Conservation (phyloP, 768 basidiomycete genomes). For the Phaeotremella skinneri region DNA sequence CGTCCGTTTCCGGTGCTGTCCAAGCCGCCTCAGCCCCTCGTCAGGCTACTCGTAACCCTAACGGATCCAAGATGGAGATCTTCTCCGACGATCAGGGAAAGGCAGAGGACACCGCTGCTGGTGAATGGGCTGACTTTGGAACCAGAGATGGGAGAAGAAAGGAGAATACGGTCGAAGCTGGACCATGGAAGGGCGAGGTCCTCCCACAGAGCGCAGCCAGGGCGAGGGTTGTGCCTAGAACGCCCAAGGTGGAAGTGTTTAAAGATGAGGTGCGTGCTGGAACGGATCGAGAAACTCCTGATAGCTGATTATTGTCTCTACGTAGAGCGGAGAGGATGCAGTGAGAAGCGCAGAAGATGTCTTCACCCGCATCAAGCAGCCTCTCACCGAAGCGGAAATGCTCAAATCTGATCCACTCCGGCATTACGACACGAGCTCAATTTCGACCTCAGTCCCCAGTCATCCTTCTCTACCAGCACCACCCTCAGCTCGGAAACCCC, state of each 20-base stretch:
- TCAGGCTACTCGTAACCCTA: slow-evolving; percentile 24
- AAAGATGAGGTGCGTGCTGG: slow-evolving; percentile 52
- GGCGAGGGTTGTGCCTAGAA: slow-evolving; percentile 42
- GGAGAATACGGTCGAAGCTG: slow-evolving; percentile 54
- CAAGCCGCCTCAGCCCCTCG: slow-evolving; percentile 33
- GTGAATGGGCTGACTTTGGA: slow-evolving; percentile 55
- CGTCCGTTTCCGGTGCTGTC: slow-evolving; percentile 47
- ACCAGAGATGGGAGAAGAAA: slow-evolving; percentile 53
- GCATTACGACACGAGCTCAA: slow-evolving; percentile 43
- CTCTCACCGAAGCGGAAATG: slow-evolving; percentile 52
- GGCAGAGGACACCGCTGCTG: slow-evolving; percentile 30
- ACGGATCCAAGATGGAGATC: slow-evolving; percentile 49
- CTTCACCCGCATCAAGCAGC: slow-evolving; percentile 36
- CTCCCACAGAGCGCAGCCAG: slow-evolving; percentile 49
- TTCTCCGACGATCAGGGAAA: slow-evolving; percentile 47
- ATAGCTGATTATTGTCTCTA: background rate
- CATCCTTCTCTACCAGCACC: slow-evolving; percentile 36
- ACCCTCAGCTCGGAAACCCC: slow-evolving; percentile 35
- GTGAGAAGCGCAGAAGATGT: slow-evolving; percentile 46
- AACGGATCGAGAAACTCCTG: background rate
- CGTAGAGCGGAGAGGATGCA: slow-evolving; percentile 29
- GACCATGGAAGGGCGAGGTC: slow-evolving; percentile 54
- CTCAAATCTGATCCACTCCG: slow-evolving; percentile 54
- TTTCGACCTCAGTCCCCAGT: slow-evolving; percentile 16
- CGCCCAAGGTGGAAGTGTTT: slow-evolving; percentile 55